Evolutionary conservation across 2,329 filamentous ascomycete genomes (phyloP), one percentile per base, ranked within the genome.

Genomic region (Rhinocladiella mackenziei): DNA sequence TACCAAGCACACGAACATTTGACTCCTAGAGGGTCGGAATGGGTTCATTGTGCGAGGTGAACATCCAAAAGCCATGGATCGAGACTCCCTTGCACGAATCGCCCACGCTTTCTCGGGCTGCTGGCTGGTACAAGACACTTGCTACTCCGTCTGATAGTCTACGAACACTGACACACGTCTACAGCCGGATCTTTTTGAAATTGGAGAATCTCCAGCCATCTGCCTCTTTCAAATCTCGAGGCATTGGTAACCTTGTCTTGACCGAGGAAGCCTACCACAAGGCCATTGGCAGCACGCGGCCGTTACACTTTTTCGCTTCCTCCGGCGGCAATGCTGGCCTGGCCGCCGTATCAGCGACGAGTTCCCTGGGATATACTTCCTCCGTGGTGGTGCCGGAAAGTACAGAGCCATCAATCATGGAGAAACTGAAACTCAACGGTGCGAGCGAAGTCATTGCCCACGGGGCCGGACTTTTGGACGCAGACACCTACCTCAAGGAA

Each of bases 241-340:
- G 46, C 13, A 61, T 66, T 38, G 64, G 64, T 26, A 65, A 66
- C 35, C 44, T 65, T 3, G 62, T 66, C 38, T 58, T 61, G 39
- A 46, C 91, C 49, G 86, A 65, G 54, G 41, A 53, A 39, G 65
- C 62, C 61, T 67, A 69, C 43, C 66, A 71, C 39, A 39, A 26
- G 18, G 36, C 36, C 26, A 33, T 39, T 20, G 42, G 34, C 34
- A 45, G 25, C 26, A 42, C 44, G 32, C 15, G 26, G 4, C 39
- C 30, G 19, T 59, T 69, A 15, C 84, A 86, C 69, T 91, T 91
- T 74, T 92, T 86, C 69, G 84, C 78, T 60, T 84, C 82, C 10
- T 85, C 80, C 2, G 87, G 86, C 47, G 88, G 88, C 46, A 94
- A 94, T 61, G 88, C 88, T 2, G 88, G 88, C 2, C 77, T 94